phyloP scores from a whole-genome alignment of 2,329 filamentous ascomycete genomes.

The Knoxdaviesia proteae region DNA sequence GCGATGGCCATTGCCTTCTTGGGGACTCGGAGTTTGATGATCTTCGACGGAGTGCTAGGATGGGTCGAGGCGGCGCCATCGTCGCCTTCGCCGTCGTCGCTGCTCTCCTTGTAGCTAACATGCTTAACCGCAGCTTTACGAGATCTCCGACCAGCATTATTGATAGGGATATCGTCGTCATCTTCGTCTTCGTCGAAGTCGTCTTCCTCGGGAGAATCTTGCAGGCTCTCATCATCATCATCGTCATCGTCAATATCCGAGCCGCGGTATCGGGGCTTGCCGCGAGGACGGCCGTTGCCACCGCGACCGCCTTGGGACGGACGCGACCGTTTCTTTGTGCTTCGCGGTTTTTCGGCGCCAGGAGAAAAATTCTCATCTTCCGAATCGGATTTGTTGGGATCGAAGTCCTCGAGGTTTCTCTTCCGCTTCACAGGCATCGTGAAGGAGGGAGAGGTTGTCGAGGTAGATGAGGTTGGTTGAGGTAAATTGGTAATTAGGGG shows the following conservation, averaged over 20 bases:
- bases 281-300: slow-evolving; percentile 13
- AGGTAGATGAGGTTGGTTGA: too few relatives aligned
- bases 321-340: slow-evolving; percentile 15
- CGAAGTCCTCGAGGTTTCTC: slow-evolving; percentile 35
- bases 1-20: slow-evolving; percentile 7
- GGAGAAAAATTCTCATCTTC: slow-evolving; percentile 47
- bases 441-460: too few relatives aligned
- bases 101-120: slow-evolving; percentile 26
- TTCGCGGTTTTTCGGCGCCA: slow-evolving; percentile 18
- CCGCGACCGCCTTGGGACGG: slow-evolving; percentile 16
- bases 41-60: slow-evolving; percentile 9
- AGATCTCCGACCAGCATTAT: slow-evolving; percentile 25
- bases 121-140: slow-evolving; percentile 24
- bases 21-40: slow-evolving; percentile 25
- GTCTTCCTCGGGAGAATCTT: slow-evolving; percentile 25
- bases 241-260: slow-evolving; percentile 43
- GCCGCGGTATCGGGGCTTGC: slow-evolving; percentile 27
- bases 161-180: slow-evolving; percentile 19
- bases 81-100: slow-evolving; percentile 15
- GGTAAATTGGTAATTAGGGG: too few relatives aligned
- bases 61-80: slow-evolving; percentile 11
- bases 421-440: slow-evolving; percentile 25
- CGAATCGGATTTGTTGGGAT: slow-evolving; percentile 45
- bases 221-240: slow-evolving; percentile 29
- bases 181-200: slow-evolving; percentile 17